These are phyloP conservation scores for Penicillium sp. DNA, from an alignment of 2,329 filamentous ascomycete genomes.

Conservation along the genomic window DNA sequence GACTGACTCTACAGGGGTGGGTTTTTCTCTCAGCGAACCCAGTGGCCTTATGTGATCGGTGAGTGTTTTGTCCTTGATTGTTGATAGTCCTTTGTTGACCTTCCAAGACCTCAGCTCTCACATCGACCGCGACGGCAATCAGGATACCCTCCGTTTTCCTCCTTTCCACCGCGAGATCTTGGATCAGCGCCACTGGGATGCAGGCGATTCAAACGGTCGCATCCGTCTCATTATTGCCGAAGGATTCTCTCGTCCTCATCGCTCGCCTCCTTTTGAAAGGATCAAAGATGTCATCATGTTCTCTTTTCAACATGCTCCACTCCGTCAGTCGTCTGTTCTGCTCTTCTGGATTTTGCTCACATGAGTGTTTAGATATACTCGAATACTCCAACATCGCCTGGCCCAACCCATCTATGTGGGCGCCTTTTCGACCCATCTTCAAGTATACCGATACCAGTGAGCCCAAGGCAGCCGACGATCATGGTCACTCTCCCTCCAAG, in stretches of 20 bases:
- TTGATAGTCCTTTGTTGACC: constrained; percentile 2
- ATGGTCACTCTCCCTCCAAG: constrained; percentile 61
- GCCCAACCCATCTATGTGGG: constrained; percentile 73
- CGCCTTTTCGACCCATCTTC: constrained; percentile 42
- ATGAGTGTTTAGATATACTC: constrained; percentile 58
- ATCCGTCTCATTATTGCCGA: constrained; percentile 76
- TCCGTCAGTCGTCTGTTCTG: constrained; percentile 53
- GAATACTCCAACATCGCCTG: constrained; percentile 74
- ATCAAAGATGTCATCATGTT: constrained; percentile 73
- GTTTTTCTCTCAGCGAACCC: constrained; percentile 51
- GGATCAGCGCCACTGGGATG: constrained; percentile 68
- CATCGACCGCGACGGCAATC: constrained; percentile 57
- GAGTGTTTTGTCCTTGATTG: constrained; percentile 18
- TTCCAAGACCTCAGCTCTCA: constrained; percentile 36
- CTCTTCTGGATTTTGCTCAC: constrained; percentile 8
- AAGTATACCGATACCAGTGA: constrained; percentile 33
- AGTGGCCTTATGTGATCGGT: constrained; percentile 56
- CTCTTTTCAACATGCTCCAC: constrained; percentile 80
- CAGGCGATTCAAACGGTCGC: constrained; percentile 67
- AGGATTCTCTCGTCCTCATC: constrained; percentile 57
- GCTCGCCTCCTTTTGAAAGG: constrained; percentile 57
- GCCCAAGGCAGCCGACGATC: constrained; percentile 52
- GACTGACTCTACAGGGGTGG: constrained; percentile 48
- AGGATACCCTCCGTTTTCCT: constrained; percentile 67
- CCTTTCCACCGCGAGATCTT: constrained; percentile 67